Conservation (phyloP, 148 eudicot species). For the Diospyros lotus region DNA sequence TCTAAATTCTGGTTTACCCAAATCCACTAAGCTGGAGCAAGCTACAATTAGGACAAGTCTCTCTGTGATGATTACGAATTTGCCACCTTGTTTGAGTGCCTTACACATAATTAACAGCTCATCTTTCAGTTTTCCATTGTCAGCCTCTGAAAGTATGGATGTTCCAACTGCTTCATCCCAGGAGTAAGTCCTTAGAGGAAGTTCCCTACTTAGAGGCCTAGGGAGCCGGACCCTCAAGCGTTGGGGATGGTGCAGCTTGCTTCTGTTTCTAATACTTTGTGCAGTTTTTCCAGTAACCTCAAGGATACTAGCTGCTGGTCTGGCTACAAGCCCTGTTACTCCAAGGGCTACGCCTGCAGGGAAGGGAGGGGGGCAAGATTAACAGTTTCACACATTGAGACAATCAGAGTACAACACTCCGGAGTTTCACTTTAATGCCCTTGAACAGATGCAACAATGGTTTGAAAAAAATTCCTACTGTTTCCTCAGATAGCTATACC, state of each 20-base stretch:
- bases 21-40: constrained; percentile 54
- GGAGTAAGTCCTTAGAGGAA: constrained; percentile 70
- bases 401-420: background rate
- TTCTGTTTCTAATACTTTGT: constrained; percentile 88
- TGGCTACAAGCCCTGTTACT: constrained; percentile 90
- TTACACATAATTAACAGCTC: constrained; percentile 67
- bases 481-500: constrained; percentile 33
- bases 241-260: constrained; percentile 56
- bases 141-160: constrained; percentile 54
- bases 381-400: background rate
- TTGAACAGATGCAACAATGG: background rate
- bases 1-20: constrained; percentile 57
- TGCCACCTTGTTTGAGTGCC: constrained; percentile 58
- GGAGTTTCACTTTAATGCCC: background rate
- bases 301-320: constrained; percentile 96
- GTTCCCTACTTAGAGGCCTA: constrained; percentile 63
- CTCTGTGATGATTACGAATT: constrained; percentile 54
- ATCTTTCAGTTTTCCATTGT: constrained; percentile 50
- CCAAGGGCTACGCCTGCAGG: constrained; percentile 83
- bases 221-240: constrained; percentile 81
- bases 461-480: background rate
- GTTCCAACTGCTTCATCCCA: constrained; percentile 95
- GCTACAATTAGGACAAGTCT: constrained; percentile 55
- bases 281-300: constrained; percentile 96
- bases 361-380: background rate